Evolutionary conservation across 106 monocot genomes (phyloP).

Genomic region (Dendrobium catenatum): DNA sequence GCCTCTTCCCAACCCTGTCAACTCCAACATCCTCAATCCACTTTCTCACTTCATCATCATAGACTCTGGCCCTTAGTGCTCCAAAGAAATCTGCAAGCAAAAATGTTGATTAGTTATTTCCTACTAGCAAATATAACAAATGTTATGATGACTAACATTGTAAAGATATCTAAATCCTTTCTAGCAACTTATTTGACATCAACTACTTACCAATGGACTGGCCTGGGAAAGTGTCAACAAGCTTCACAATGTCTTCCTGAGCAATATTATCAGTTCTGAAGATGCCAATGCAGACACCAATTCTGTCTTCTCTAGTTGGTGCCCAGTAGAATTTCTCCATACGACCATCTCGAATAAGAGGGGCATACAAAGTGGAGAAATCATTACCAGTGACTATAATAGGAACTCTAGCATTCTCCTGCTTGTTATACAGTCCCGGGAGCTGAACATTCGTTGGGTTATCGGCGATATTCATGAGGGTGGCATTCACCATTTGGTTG

Average conservation of each 20-base stretch:
- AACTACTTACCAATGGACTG: conserved; percentile 82
- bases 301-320: conserved; percentile 52
- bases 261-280: conserved; percentile 78
- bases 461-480: conserved; percentile 99
- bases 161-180: too few relatives aligned
- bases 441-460: conserved; percentile 96
- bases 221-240: conserved; percentile 89
- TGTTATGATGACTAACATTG: too few relatives aligned
- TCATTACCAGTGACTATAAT: conserved; percentile 96
- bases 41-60: conserved; percentile 95
- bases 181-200: too few relatives aligned
- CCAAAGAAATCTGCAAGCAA: conserved; percentile 80
- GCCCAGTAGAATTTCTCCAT: conserved; percentile 99
- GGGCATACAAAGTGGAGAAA: conserved; percentile 97
- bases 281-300: conserved; percentile 45
- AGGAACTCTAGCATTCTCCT: conserved; percentile 86
- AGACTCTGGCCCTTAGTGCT: conserved; percentile 81
- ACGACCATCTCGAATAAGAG: conserved; percentile 92
- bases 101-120: background rate
- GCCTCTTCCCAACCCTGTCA: conserved; percentile 58
- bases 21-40: conserved; percentile 64
- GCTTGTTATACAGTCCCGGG: conserved; percentile 99
- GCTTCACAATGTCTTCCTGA: conserved; percentile 50
- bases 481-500: conserved; percentile 99
- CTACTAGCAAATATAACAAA: too few relatives aligned